Base-by-base conservation (phyloP, 768 basidiomycete species). In the Serendipita sp. region DNA sequence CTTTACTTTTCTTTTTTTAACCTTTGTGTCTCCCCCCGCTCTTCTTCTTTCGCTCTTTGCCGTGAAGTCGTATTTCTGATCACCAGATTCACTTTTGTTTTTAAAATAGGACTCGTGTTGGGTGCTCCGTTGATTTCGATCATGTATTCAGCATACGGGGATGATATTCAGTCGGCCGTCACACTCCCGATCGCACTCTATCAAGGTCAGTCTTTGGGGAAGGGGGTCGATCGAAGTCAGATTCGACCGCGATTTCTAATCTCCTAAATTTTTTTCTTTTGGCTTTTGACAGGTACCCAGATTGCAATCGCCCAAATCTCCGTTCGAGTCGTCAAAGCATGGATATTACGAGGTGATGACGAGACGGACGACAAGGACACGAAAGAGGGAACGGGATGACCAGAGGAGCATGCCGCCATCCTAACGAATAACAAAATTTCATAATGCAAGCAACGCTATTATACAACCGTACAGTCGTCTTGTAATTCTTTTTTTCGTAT, bases 161-260 rank as follows among this genome's bases (percentile, higher is more conserved):
- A 66, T 30, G 62, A 66, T 48, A 62, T 66, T 30, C 60, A 65
- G 62, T 69, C 70, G 3, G 68, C 69, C 53, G 64, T 70, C 20
- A 67, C 68, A 5, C 68, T 69, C 31, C 70, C 70, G 14, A 60
- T 71, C 22, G 70, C 67, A 1, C 63, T 71, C 41, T 71, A 71
- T 61, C 70, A 71, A 58, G 53, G 53, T 58, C 11, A 3, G 53
- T 58, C 28, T 31, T 9, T n/a, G 31, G 20, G 22, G 17, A 28
- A 11, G 28, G 31, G 17, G 31, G n/a, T 58, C 17, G 9, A 38
- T 38, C 1, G 34, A 38, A 14, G 2, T 1, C 5, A 38, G 34
- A 38, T 14, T 14, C 34, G 34, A 1, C 14, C 14, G 5, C 34
- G 34, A 7, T 7, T 38, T 5, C 34, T 38, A 7, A 38, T 14